Conservation (phyloP, 805 yeast species). For the Ogataea minuta region DNA sequence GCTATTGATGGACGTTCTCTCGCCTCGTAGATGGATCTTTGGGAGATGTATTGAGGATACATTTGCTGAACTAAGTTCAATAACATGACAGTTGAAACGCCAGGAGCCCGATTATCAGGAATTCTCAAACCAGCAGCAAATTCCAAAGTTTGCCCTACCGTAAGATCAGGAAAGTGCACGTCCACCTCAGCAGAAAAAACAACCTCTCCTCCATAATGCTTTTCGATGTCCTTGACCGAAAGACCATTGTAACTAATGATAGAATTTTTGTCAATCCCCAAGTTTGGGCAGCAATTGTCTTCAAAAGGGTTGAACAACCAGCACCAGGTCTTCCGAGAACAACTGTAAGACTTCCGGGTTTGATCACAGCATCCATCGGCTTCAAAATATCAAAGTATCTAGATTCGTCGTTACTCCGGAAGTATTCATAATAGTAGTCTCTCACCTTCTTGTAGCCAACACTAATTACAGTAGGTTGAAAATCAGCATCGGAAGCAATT, state of each 20-base stretch:
- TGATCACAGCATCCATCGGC: conserved; percentile 62
- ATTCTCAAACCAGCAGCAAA: conserved; percentile 63
- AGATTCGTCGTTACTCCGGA: conserved; percentile 30
- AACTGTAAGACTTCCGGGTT: conserved; percentile 65
- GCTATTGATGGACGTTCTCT: conserved; percentile 74
- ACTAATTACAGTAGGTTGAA: conserved; percentile 57
- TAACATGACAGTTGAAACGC: conserved; percentile 50
- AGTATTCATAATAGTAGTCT: conserved; percentile 27
- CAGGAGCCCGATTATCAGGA: too few species aligned
- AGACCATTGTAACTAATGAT: conserved; percentile 53
- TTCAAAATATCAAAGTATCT: conserved; percentile 53
- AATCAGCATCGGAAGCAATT: conserved; percentile 65
- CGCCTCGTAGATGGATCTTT: conserved; percentile 66
- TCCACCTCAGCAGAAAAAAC: conserved; percentile 70
- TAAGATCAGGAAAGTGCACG: conserved; percentile 63
- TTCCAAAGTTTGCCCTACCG: conserved; percentile 63
- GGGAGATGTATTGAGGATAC: conserved; percentile 58
- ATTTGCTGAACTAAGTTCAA: conserved; percentile 60
- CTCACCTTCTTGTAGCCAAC: conserved; percentile 35
- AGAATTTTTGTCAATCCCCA: conserved; percentile 55
- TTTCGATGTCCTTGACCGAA: conserved; percentile 46
- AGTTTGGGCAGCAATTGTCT: conserved; percentile 56
- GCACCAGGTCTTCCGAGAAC: conserved; percentile 82
- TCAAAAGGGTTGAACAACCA: conserved; percentile 70
- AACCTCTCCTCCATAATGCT: conserved; percentile 64